Evolutionary conservation across 192 early-diverging fungal species (phyloP).

Genomic region (Entophlyctis helioformis): DNA sequence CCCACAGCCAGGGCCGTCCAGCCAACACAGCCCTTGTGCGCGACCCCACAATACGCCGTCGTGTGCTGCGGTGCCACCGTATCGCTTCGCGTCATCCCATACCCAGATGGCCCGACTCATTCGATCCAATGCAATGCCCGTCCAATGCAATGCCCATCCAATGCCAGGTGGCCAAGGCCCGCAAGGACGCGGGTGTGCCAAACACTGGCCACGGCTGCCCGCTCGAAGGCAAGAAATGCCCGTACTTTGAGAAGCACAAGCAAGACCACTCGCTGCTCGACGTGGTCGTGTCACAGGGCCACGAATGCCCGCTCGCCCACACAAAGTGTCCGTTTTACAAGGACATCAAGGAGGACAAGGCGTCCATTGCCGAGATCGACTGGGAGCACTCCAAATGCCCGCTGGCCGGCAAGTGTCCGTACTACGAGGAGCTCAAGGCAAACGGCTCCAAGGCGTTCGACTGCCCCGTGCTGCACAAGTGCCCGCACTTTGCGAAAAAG

Average conservation of each 20-base stretch:
- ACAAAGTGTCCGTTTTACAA: conserved; percentile 26
- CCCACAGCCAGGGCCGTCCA: no score
- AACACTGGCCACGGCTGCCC: conserved; percentile 11
- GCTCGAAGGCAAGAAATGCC: conserved; percentile 14
- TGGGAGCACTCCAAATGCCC: conserved; percentile 15
- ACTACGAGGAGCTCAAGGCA: conserved; percentile 21
- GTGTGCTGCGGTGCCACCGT: no score
- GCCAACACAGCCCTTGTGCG: no score
- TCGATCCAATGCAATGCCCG: no score
- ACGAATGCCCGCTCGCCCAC: conserved; percentile 14
- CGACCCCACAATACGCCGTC: no score
- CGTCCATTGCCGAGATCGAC: conserved; percentile 9
- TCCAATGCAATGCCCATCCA: no score
- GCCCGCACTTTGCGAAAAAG: conserved; percentile 13
- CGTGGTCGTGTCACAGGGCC: conserved; percentile 2
- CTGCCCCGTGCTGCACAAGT: conserved; percentile 13
- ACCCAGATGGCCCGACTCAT: no score
- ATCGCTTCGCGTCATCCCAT: no score
- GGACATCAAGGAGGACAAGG: conserved; percentile 20
- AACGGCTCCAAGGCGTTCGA: conserved; percentile 3
- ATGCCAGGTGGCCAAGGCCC: no score
- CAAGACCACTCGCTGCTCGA: conserved; percentile 5
- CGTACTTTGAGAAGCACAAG: conserved; percentile 19
- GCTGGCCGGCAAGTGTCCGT: conserved; percentile 23
- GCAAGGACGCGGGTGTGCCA: no score